These are phyloP conservation scores for Colletotrichum costaricense DNA, from an alignment of 2,329 filamentous ascomycete species.

Conservation along the genomic window DNA sequence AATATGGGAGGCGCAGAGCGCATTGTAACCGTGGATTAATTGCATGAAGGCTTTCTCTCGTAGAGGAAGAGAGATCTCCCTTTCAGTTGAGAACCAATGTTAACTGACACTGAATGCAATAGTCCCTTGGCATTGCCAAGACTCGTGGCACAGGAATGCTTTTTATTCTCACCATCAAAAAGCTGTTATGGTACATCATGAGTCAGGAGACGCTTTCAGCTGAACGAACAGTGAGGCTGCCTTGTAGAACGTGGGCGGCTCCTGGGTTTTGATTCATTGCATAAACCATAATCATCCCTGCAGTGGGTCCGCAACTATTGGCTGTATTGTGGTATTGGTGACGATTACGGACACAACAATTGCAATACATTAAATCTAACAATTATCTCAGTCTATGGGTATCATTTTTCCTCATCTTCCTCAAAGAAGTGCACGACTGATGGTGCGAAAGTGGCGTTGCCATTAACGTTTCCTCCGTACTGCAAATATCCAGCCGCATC, in stretches of 20 bases:
- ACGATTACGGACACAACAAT: not conserved
- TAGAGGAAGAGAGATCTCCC: not conserved
- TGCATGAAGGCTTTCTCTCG: not conserved
- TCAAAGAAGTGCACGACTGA: constrained; percentile 36
- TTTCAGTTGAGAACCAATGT: not conserved
- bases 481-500: constrained; percentile 53
- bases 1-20: not conserved
- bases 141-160: not conserved
- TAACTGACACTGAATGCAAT: not conserved
- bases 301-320: not conserved
- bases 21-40: not conserved
- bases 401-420: not conserved
- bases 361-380: not conserved
- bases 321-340: too few species aligned
- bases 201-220: not conserved
- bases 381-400: not conserved
- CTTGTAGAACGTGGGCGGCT: not conserved
- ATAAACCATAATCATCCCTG: not conserved
- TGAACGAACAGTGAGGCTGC: not conserved
- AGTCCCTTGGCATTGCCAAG: not conserved
- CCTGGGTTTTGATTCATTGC: not conserved
- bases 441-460: constrained; percentile 44
- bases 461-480: constrained; percentile 59
- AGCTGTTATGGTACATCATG: not conserved
- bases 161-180: not conserved